Percentiles rank a stretch among this genome's conserved stretches.
Conservation (phyloP, 1,284 basidiomycete genomes). For the Sparassis latifolia region DNA sequence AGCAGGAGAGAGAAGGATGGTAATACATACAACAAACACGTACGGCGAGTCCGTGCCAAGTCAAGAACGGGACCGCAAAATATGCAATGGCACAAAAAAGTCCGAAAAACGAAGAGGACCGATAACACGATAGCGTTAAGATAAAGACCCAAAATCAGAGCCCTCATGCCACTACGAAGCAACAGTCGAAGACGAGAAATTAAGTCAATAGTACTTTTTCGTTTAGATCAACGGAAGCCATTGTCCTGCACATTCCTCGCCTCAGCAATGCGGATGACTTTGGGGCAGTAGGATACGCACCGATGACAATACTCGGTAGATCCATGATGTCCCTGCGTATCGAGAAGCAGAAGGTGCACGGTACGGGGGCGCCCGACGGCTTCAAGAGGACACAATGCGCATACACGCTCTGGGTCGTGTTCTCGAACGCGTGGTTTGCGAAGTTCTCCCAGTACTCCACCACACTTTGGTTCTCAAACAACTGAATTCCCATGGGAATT, state of each 20-base stretch:
- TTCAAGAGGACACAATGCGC: constrained; percentile 85
- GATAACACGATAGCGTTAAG: too few species aligned
- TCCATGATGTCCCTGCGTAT: constrained; percentile 88
- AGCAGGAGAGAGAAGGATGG: too few species aligned
- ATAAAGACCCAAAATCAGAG: too few species aligned
- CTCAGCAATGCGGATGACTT: background rate
- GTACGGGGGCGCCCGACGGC: constrained; percentile 75
- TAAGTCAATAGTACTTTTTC: too few species aligned
- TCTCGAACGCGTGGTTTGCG: constrained; percentile 91
- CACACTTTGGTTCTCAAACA: constrained; percentile 85
- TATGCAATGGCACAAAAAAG: too few species aligned
- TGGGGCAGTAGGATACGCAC: constrained; percentile 28
- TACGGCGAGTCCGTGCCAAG: too few species aligned
- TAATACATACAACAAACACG: too few species aligned
- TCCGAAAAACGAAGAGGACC: too few species aligned
- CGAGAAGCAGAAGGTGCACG: constrained; percentile 89
- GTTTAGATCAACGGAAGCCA: constrained; percentile 68
- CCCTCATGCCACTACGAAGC: too few species aligned
- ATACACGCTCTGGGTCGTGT: constrained; percentile 91
- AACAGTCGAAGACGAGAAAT: too few species aligned
- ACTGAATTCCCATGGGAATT: constrained; percentile 31
- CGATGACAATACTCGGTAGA: constrained; percentile 82
- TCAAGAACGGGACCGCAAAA: too few species aligned
- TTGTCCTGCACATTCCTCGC: constrained; percentile 45
- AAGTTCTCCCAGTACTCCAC: constrained; percentile 97